Base-by-base conservation (phyloP, 805 yeast species). In the Tetrapisispora taiwanensis region DNA sequence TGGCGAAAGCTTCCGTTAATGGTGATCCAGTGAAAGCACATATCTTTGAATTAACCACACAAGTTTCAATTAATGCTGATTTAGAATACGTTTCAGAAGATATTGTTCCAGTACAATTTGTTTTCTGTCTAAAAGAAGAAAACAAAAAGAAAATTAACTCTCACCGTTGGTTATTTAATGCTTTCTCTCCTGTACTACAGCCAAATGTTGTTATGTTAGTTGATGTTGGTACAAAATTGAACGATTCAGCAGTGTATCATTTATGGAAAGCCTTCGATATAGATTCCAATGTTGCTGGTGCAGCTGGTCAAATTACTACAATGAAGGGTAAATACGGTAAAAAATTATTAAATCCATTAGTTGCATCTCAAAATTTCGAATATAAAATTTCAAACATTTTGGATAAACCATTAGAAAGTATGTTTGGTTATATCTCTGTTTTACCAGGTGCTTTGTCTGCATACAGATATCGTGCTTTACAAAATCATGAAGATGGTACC, bases 191-290 rank as follows among this genome's bases (percentile, higher is more conserved):
- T 1, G 74, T 81, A 17, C 68, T 94, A 51, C 85, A 89, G 54
- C 98, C 99, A 13, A 89, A 87, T 53, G 95, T 90, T 14, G 80
- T 90, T 44, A 78, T 87, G 7, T 66, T 92, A 48, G 73, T 92
- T 41, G 99, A 92, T 70, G 98, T 92, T n/a, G 99, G 99, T 49
- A 92, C 99, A 0, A 79, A 82, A 55, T 95, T 97, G n/a, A 88
- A 87, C 51, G 75, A 76, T 39, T 79, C 83, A 43, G 90, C 97
- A 0, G 71, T 90, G 22, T 94, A 92, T 58, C 92, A 90, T 54
- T 70, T 92, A 47, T 92, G 99, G 99, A 92, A 92, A 64, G 95
- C 96, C 0, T 92, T 92, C 63, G 98, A 92, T 63, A 75, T 79
- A 53, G 97, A 92, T 60, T 88, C 97, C 1, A 89, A 90, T 55